Conservation (phyloP, 176 grass and related monocot genomes). For the Musa troglodytarum region DNA sequence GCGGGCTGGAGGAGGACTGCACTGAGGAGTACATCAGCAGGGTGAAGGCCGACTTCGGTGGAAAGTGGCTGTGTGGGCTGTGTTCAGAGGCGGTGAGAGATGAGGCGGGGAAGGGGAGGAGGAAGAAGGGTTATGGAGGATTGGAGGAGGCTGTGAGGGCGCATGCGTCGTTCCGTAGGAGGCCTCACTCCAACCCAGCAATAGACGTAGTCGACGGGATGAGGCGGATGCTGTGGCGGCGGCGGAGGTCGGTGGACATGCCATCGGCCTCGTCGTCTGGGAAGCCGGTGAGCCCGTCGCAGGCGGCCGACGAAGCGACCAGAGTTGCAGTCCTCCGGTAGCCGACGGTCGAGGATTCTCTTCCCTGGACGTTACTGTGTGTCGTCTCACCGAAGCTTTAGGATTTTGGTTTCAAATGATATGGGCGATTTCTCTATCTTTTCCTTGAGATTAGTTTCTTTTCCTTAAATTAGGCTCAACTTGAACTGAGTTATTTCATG, state of each 20-base stretch:
- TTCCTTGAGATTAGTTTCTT: too few species aligned
- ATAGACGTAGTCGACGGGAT: constrained; percentile 64
- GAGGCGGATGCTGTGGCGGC: constrained; percentile 75
- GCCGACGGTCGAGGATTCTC: background rate
- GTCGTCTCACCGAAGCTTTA: too few species aligned
- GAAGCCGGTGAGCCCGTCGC: background rate
- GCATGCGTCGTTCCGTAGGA: constrained; percentile 86
- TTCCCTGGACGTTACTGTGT: too few species aligned
- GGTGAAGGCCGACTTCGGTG: constrained; percentile 68
- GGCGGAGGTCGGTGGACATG: constrained; percentile 47
- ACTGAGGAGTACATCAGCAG: constrained; percentile 73
- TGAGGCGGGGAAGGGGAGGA: constrained; percentile 36
- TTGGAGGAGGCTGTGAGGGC: constrained; percentile 65
- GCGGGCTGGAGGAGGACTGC: constrained; percentile 86
- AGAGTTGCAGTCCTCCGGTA: background rate
- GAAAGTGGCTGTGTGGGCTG: constrained; percentile 77
- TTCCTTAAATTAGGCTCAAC: too few species aligned
- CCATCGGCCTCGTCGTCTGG: background rate
- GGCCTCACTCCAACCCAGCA: constrained; percentile 51
- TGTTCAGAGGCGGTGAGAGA: constrained; percentile 85
- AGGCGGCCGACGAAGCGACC: background rate
- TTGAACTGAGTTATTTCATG: too few species aligned
- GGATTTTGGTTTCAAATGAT: too few species aligned
- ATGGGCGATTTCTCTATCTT: too few species aligned
- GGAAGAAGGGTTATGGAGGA: constrained; percentile 24